Evolutionary conservation across 2,329 filamentous ascomycete genomes (phyloP).

Genomic region (Trichoderma sp.): DNA sequence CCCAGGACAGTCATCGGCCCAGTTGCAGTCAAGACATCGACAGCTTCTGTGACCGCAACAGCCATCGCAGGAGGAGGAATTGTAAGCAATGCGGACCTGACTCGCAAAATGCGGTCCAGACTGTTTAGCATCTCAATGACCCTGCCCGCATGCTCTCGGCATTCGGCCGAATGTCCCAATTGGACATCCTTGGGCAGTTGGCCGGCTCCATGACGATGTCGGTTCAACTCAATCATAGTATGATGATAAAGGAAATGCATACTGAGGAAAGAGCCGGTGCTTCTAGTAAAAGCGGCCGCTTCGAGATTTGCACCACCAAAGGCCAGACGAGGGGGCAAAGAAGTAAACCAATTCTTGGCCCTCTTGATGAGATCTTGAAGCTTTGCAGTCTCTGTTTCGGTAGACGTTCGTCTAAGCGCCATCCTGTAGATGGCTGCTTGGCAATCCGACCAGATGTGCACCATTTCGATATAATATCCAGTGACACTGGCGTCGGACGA

Average conservation of each 20-base stretch:
- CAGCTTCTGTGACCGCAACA: slow-evolving; percentile 60
- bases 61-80: slow-evolving; percentile 61
- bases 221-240: slow-evolving; percentile 62
- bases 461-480: slow-evolving; percentile 61
- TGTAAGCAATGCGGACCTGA: slow-evolving; percentile 32
- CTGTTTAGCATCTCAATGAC: slow-evolving; percentile 49
- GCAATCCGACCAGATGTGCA: slow-evolving; percentile 64
- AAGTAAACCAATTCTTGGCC: slow-evolving; percentile 57
- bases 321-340: slow-evolving; percentile 53
- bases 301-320: slow-evolving; percentile 59
- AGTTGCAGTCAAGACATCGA: slow-evolving; percentile 64
- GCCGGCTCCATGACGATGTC: slow-evolving; percentile 48
- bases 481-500: slow-evolving; percentile 56
- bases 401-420: slow-evolving; percentile 30
- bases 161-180: slow-evolving; percentile 46
- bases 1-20: slow-evolving; percentile 52
- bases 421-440: slow-evolving; percentile 55
- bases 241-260: slow-evolving; percentile 68
- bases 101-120: slow-evolving; percentile 39
- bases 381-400: slow-evolving; percentile 30
- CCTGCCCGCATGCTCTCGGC: slow-evolving; percentile 51
- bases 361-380: slow-evolving; percentile 50
- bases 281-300: slow-evolving; percentile 50
- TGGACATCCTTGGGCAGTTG: slow-evolving; percentile 42
- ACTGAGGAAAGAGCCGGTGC: slow-evolving; percentile 58